Percentiles rank a stretch among this genome's conserved stretches.
These are phyloP conservation scores for Epichloe baconii DNA, from an alignment of 2,329 filamentous ascomycete genomes.

Conservation along the genomic window DNA sequence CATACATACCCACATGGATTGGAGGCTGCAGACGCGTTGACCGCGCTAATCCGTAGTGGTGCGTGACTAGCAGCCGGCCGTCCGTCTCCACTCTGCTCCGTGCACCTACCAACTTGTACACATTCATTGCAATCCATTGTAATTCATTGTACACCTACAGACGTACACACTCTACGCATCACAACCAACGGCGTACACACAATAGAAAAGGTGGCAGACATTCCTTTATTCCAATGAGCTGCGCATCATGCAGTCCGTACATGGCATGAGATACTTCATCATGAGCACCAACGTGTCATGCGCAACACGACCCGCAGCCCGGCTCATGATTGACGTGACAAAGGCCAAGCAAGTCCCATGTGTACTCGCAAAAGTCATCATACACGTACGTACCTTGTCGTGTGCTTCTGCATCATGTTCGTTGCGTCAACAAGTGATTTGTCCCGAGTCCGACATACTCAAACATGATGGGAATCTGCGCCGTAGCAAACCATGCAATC, in stretches of 20 bases:
- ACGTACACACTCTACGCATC: too few species aligned
- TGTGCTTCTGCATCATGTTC: background rate
- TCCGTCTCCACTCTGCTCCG: too few species aligned
- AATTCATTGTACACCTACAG: too few species aligned
- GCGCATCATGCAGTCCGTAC: background rate
- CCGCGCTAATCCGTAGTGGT: background rate
- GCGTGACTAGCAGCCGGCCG: too few species aligned
- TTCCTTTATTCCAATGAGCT: background rate
- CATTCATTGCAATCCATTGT: too few species aligned
- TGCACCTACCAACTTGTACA: too few species aligned
- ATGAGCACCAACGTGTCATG: background rate
- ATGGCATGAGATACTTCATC: background rate
- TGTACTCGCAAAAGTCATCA: background rate
- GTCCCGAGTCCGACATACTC: constrained; percentile 42
- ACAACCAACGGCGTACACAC: too few species aligned
- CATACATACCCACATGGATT: too few species aligned
- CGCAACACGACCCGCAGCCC: background rate
- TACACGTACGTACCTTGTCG: background rate
- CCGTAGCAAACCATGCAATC: constrained; percentile 71
- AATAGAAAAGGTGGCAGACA: too few species aligned
- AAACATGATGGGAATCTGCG: constrained; percentile 61
- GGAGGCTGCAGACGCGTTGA: constrained; percentile 1
- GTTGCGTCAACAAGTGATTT: constrained; percentile 20
- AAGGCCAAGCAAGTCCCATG: background rate
- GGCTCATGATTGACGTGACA: background rate